Conservation (phyloP, 805 yeast genomes). For the Cephaloascus fragrans region DNA sequence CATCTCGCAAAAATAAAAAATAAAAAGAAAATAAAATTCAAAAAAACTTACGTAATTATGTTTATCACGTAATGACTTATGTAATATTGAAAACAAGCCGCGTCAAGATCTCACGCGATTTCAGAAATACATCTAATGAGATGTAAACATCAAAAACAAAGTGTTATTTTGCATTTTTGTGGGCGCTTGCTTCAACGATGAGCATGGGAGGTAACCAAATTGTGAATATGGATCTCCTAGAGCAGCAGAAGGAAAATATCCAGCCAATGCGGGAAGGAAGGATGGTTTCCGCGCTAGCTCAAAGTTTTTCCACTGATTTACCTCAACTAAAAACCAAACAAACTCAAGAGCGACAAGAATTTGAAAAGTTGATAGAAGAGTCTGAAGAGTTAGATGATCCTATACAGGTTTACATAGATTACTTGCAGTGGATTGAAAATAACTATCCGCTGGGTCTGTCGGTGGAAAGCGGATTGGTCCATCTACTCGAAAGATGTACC, state of each 20-base stretch:
- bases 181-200: neutral
- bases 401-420: conserved; percentile 62
- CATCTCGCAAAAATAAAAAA: too few relatives aligned
- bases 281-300: conserved; percentile 48
- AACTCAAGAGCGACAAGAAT: conserved; percentile 25
- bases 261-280: conserved; percentile 59
- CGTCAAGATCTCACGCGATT: too few relatives aligned
- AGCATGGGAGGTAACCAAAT: neutral
- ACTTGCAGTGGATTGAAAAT: conserved; percentile 61
- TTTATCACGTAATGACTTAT: neutral
- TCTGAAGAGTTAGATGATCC: conserved; percentile 76
- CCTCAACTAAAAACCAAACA: conserved; percentile 14
- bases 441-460: conserved; percentile 54
- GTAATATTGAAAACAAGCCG: too few relatives aligned
- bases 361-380: conserved; percentile 40
- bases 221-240: conserved; percentile 9
- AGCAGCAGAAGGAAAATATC: conserved; percentile 66
- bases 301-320: conserved; percentile 22
- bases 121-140: neutral
- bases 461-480: conserved; percentile 55
- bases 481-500: conserved; percentile 62
- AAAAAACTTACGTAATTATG: neutral
- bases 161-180: neutral
- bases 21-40: neutral
- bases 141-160: neutral